Base-by-base conservation (phyloP, 1,284 basidiomycete species). In the Pseudozyma sp. region DNA sequence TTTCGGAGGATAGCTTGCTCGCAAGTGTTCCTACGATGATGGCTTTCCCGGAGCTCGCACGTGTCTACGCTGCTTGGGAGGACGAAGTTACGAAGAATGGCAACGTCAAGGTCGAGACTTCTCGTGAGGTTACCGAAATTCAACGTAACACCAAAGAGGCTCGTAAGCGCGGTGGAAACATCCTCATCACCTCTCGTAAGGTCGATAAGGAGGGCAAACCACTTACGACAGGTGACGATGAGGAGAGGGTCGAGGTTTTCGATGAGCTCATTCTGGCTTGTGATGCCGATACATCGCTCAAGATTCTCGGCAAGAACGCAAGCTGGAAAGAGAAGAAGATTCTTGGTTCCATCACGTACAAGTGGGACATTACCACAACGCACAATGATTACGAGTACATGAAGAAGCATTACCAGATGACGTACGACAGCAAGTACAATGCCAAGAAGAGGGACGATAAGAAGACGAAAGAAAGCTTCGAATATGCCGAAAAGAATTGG, bases 231-330 rank as follows among this genome's bases (percentile, higher is more conserved):
- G 76, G 70, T 9, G 62, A 75, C 39, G 60, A 78, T 21, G 58
- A 73, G 8, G 70, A 65, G 14, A 51, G 67, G 7, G 35, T 86
- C 18, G 89, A 89, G 59, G 85, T 84, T 16, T 91, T 89, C 77
- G 90, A 91, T 81, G 89, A 91, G 77, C 86, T 92, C 60, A 88
- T 91, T 21, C 83, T 91, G 11, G 86, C 86, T 59, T 88, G 88
- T 11, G 85, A 89, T 39, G 90, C 90, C 3, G 89, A 91, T 70
- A 88, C 89, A 0, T 88, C 88, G 9, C 86, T 90, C 72, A 87
- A 87, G 55, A 82, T 91, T 2, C 86, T 91, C 9, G 89, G 89
- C 16, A 87, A 88, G 55, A 85, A 88, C 47, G 89, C 90, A 2
- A 86, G 86, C 1, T 89, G 88, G 87, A 84, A 89, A 71, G 91